phyloP scores from a whole-genome alignment of 441 rosid species.

The Erodium moschatum region DNA sequence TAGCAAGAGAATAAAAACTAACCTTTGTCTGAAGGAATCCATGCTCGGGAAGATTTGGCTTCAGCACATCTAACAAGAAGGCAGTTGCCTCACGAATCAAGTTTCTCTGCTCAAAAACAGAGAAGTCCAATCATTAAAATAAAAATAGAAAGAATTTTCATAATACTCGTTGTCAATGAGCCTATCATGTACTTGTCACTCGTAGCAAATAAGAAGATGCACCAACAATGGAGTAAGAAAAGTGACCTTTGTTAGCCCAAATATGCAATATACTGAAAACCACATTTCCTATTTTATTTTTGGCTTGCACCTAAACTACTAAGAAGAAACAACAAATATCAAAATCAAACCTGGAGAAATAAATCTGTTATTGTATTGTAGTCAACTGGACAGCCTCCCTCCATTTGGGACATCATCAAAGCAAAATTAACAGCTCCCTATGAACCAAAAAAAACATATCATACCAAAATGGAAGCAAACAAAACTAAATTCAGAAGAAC shows the following conservation, averaged over 20 bases:
- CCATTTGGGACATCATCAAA: conserved; percentile 99
- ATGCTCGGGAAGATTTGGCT: conserved; percentile 95
- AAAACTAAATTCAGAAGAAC: too few species aligned
- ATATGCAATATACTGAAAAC: too few species aligned
- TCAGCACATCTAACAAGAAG: conserved; percentile 92
- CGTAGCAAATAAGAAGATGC: too few species aligned
- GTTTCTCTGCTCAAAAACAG: conserved; percentile 54
- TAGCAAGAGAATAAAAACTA: too few species aligned
- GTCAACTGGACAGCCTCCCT: conserved; percentile 97
- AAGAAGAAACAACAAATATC: neutral
- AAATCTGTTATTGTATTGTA: conserved; percentile 98
- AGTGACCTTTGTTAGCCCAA: too few species aligned
- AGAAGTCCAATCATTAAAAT: neutral
- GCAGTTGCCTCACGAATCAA: conserved; percentile 98
- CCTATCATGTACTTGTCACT: too few species aligned
- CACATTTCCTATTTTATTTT: neutral
- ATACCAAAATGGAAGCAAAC: too few species aligned
- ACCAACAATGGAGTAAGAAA: too few species aligned
- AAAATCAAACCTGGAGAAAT: conserved; percentile 73
- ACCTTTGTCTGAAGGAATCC: conserved; percentile 63
- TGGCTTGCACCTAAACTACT: neutral
- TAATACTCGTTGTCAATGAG: neutral
- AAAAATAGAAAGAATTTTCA: neutral
- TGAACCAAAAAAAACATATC: too few species aligned
- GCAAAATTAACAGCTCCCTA: conserved; percentile 99